Conservation (phyloP, 108 stramenopile species). For the Licmophora abbreviata region DNA sequence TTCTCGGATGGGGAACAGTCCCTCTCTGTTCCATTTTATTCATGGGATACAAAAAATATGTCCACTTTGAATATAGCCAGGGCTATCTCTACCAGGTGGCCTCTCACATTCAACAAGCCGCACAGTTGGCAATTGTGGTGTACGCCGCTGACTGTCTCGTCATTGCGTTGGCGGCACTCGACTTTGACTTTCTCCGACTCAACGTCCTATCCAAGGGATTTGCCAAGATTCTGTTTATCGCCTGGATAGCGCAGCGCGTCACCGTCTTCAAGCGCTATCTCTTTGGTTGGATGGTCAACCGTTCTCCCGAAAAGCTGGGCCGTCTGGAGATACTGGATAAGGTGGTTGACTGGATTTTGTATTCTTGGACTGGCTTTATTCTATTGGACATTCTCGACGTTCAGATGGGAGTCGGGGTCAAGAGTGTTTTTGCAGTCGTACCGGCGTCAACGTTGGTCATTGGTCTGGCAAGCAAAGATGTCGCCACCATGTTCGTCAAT, state of each 20-base stretch:
- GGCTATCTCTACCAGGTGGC: background rate
- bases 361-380: conserved; percentile 17
- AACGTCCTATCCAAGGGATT: conserved; percentile 16
- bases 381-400: conserved; percentile 44
- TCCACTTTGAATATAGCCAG: conserved; percentile 4
- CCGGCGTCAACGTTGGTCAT: conserved; percentile 28
- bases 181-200: conserved; percentile 10
- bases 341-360: conserved; percentile 33
- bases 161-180: conserved; percentile 16
- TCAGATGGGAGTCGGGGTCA: conserved; percentile 42
- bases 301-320: conserved; percentile 18
- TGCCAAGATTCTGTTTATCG: conserved; percentile 34
- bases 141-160: conserved; percentile 27
- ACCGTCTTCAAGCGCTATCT: conserved; percentile 28
- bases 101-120: conserved; percentile 2
- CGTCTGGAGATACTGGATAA: conserved; percentile 42
- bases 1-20: conserved; percentile 3
- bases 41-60: too few species aligned
- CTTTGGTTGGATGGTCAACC: conserved; percentile 10
- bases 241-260: conserved; percentile 38
- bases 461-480: conserved; percentile 46
- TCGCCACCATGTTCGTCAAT: conserved; percentile 43
- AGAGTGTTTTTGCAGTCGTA: conserved; percentile 23
- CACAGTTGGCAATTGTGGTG: conserved; percentile 18
- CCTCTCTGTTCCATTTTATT: too few species aligned